Evolutionary conservation across 331 rosid species (phyloP).

Genomic region (Spiraea crenata): DNA sequence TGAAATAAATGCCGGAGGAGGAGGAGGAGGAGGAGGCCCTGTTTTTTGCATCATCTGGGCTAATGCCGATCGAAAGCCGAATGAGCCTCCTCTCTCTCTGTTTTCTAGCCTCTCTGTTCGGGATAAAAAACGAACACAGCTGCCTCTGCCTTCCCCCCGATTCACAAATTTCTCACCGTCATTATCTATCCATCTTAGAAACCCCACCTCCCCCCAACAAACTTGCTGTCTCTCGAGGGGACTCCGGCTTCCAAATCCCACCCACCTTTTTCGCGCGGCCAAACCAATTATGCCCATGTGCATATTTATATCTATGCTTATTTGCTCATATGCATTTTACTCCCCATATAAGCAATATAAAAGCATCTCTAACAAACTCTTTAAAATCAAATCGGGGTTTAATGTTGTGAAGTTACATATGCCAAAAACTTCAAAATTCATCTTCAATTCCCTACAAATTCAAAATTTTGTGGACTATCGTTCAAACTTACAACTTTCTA

Average conservation of each 20-base stretch:
- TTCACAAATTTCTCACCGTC: slow-evolving; percentile 3
- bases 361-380: too few species aligned
- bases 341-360: too few species aligned
- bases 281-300: background rate
- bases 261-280: background rate
- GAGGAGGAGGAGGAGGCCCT: slow-evolving; percentile 10
- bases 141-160: background rate
- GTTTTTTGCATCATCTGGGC: background rate
- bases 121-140: background rate
- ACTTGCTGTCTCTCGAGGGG: background rate
- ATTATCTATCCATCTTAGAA: background rate
- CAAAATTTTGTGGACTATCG: too few species aligned
- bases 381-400: too few species aligned
- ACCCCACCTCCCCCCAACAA: background rate
- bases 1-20: background rate
- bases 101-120: background rate
- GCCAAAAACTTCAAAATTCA: too few species aligned
- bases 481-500: too few species aligned
- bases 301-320: too few species aligned
- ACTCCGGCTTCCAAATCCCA: background rate
- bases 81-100: background rate
- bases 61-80: background rate
- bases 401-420: too few species aligned
- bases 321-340: too few species aligned
- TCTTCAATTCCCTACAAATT: too few species aligned